phyloP scores from a whole-genome alignment of 1,139 yeast genomes.

The Suhomyces terraborum region DNA sequence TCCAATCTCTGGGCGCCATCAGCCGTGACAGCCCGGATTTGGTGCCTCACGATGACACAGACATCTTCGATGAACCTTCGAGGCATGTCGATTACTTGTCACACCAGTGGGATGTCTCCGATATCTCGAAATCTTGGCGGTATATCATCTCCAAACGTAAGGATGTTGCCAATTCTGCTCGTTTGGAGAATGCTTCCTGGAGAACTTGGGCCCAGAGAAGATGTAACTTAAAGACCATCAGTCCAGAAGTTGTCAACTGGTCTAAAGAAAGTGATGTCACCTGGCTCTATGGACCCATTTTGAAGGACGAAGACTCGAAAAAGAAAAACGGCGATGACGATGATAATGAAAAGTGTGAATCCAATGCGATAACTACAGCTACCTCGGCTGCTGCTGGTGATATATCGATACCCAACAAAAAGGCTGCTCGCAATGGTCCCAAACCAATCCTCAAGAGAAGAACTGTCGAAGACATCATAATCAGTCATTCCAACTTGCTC shows the following conservation, averaged over 20 bases:
- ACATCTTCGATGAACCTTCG: constrained; percentile 76
- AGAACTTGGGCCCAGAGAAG: constrained; percentile 85
- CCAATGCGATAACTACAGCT: constrained; percentile 32
- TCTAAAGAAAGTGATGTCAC: constrained; percentile 78
- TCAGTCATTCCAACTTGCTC: constrained; percentile 56
- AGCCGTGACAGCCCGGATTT: constrained; percentile 35
- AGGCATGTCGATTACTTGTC: constrained; percentile 92
- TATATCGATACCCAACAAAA: constrained; percentile 35
- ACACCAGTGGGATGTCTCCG: constrained; percentile 93
- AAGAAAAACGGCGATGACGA: constrained; percentile 21
- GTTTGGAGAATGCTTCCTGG: constrained; percentile 83
- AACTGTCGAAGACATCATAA: constrained; percentile 74
- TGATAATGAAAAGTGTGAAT: constrained; percentile 22
- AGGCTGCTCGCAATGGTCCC: constrained; percentile 33
- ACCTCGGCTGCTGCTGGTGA: constrained; percentile 52
- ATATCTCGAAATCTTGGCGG: constrained; percentile 92
- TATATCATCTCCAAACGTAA: constrained; percentile 82
- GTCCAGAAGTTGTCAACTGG: constrained; percentile 79
- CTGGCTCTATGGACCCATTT: constrained; percentile 81
- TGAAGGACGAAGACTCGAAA: constrained; percentile 41
- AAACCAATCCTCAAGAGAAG: constrained; percentile 83
- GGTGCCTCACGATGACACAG: constrained; percentile 81
- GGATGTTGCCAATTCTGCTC: constrained; percentile 65
- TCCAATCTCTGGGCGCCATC: constrained; percentile 2
- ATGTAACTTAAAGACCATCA: constrained; percentile 62